Evolutionary conservation across 805 yeast genomes (phyloP), one percentile per base, ranked within the genome.

Genomic region (Metschnikowia amazonensis): DNA sequence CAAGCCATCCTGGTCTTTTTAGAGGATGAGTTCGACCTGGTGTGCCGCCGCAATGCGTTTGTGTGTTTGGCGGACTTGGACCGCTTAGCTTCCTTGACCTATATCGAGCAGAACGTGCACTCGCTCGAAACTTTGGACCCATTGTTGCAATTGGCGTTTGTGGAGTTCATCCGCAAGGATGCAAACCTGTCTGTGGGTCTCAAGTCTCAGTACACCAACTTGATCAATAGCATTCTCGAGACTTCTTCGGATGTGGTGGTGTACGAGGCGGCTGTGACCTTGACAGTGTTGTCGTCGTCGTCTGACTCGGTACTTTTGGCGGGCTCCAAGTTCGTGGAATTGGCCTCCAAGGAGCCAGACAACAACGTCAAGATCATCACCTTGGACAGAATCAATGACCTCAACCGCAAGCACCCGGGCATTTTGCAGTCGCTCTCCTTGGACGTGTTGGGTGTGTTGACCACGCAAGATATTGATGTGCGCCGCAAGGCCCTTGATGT

Each of bases 41-140:
- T 95, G 16, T 92, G 98, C 72, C 86, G 86, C 64, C 81, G 99
- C 67, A 94, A 94, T 65, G 98, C 97, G 2, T 95, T 94, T 64
- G 82, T 89, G 44, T 88, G 94, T 51, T 73, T 94, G 50, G 79
- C 95, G 33, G 84, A 81, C 55, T 73, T 95, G 60, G 85, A 86
- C 64, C 80, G 97, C 60, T 94, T 84, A 45, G 81, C 85, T 32
- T 95, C 98, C 20, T 79, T 89, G 58, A 80, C 79, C 51, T 94
- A 81, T 66, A 77, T 94, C 51, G 94, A 86, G 66, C 82, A 83
- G 34, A 81, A 83, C 60, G 70, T 83, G 51, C 62, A 76, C 17
- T 63, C 74, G 23, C 72, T 90, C 51, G 80, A 80, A 41, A 66
- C 79, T 10, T 69, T 86, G 52, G 98, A 92, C 58, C 86, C 96